Conservation (phyloP, 768 basidiomycete genomes). For the Boletus coccyginus region DNA sequence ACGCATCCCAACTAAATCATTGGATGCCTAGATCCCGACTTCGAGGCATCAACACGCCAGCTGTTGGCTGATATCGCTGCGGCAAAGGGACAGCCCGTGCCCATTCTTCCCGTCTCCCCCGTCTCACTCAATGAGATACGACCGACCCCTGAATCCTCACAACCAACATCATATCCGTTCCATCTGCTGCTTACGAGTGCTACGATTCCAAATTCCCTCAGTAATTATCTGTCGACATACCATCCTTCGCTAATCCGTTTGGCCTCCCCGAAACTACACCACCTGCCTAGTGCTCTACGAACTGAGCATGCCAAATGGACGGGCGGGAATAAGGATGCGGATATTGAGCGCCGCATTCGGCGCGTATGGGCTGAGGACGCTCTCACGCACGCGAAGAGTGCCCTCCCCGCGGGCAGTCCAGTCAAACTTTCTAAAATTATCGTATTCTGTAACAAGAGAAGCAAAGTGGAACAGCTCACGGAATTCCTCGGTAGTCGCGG, state of each 20-base stretch:
- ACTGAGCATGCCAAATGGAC: constrained; percentile 76
- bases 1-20: background rate
- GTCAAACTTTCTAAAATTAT: constrained; percentile 61
- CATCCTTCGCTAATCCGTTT: constrained; percentile 71
- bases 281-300: constrained; percentile 64
- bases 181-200: constrained; percentile 81
- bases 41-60: constrained; percentile 66
- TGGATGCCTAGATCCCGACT: constrained; percentile 65
- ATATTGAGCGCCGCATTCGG: constrained; percentile 73
- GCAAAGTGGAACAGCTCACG: constrained; percentile 62
- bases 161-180: constrained; percentile 59
- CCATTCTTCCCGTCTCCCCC: constrained; percentile 17
- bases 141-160: constrained; percentile 7
- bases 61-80: constrained; percentile 69
- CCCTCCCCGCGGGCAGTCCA: constrained; percentile 17
- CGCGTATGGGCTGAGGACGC: constrained; percentile 74
- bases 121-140: constrained; percentile 12
- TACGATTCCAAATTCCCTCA: constrained; percentile 79
- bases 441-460: constrained; percentile 79
- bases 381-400: constrained; percentile 25
- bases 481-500: constrained; percentile 56
- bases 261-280: constrained; percentile 77
- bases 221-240: constrained; percentile 55
- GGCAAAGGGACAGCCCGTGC: constrained; percentile 43
- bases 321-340: constrained; percentile 77